phyloP scores from a whole-genome alignment of 1,284 basidiomycete genomes.

The Sphaerobolus stellatus region DNA sequence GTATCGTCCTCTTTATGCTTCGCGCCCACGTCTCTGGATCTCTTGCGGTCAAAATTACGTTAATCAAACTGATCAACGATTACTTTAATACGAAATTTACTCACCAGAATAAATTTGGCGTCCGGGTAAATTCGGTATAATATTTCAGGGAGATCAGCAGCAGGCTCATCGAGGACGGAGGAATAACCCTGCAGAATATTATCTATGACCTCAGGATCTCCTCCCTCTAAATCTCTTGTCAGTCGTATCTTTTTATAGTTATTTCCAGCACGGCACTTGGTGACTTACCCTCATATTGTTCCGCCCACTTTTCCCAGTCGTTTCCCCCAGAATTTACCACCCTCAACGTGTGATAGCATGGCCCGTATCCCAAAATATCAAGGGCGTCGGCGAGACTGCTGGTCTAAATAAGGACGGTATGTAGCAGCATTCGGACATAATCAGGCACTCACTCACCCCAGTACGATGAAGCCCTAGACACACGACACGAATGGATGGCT shows the following conservation, averaged over 20 bases:
- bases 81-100: too few relatives aligned
- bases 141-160: background rate
- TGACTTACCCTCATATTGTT: too few relatives aligned
- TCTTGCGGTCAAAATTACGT: background rate
- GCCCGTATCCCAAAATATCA: background rate
- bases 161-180: background rate
- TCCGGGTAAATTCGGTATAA: constrained; percentile 4
- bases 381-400: background rate
- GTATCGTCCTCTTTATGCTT: background rate
- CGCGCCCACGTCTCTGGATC: background rate
- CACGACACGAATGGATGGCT: too few relatives aligned
- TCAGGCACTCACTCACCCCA: too few relatives aligned
- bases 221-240: too few relatives aligned
- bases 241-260: too few relatives aligned
- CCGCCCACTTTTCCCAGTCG: too few relatives aligned
- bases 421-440: too few relatives aligned
- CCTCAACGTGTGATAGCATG: background rate
- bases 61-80: too few relatives aligned
- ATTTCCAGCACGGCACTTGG: too few relatives aligned
- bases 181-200: background rate
- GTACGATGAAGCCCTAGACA: too few relatives aligned
- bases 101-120: constrained; percentile 5
- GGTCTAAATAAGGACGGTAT: background rate
- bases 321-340: too few relatives aligned
- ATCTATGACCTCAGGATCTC: background rate